Percentiles rank a stretch among this genome's conserved stretches.
Conservation (phyloP, 2,329 filamentous ascomycete genomes). For the Xylariaceae sp. region DNA sequence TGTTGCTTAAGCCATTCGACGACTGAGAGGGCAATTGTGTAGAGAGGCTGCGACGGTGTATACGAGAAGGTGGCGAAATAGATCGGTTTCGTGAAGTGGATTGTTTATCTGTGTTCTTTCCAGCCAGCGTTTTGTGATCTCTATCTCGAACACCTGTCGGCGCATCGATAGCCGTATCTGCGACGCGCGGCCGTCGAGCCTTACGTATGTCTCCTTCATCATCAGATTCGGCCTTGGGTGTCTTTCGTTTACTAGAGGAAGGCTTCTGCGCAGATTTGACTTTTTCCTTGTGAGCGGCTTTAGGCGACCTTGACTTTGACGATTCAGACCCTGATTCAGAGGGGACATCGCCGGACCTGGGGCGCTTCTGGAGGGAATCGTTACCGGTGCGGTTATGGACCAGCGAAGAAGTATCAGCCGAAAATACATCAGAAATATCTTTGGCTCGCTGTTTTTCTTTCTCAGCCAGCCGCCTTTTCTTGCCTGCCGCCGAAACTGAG, state of each 20-base stretch:
- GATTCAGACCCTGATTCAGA: slow-evolving; percentile 57
- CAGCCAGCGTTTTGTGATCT: slow-evolving; percentile 33
- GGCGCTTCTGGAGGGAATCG: slow-evolving; percentile 37
- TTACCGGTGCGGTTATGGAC: slow-evolving; percentile 34
- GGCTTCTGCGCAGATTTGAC: slow-evolving; percentile 45
- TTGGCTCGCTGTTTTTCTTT: slow-evolving; percentile 44
- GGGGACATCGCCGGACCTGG: slow-evolving; percentile 37
- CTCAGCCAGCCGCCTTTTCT: slow-evolving; percentile 50
- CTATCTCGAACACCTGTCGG: slow-evolving; percentile 32
- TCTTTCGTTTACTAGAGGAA: slow-evolving; percentile 51
- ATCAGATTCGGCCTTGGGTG: slow-evolving; percentile 52
- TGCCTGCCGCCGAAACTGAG: slow-evolving; percentile 36
- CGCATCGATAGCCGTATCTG: slow-evolving; percentile 41
- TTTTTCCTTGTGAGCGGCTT: slow-evolving; percentile 45
- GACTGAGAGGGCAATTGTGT: slow-evolving; percentile 56
- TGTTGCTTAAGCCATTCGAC: slow-evolving; percentile 52
- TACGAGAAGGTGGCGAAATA: slow-evolving; percentile 54
- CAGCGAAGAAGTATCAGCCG: slow-evolving; percentile 54
- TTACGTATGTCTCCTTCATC: slow-evolving; percentile 54
- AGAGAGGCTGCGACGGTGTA: slow-evolving; percentile 61
- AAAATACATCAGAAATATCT: slow-evolving; percentile 53
- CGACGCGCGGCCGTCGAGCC: slow-evolving; percentile 49
- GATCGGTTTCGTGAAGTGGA: slow-evolving; percentile 44
- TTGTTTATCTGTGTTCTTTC: slow-evolving; percentile 32
- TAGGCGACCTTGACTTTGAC: slow-evolving; percentile 43